phyloP scores from a whole-genome alignment of 1,284 basidiomycete species.

The Coniophora puteana region DNA sequence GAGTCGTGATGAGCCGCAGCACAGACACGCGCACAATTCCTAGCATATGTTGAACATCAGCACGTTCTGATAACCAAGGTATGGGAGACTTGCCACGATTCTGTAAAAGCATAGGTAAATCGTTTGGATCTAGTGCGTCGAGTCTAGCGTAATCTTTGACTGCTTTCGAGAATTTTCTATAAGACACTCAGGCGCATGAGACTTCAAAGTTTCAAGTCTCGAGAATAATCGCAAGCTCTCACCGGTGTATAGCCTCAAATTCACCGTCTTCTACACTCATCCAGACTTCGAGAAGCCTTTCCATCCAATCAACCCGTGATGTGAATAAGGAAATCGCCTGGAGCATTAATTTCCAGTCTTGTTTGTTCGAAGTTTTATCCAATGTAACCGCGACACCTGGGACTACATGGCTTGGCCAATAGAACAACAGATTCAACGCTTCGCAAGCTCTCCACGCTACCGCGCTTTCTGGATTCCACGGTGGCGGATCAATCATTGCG shows the following conservation, averaged over 20 bases:
- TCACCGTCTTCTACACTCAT: constrained; percentile 12
- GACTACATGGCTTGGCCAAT: constrained; percentile 12
- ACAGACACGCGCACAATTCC: constrained; percentile 15
- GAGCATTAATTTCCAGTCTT: constrained; percentile 12
- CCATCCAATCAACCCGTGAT: constrained; percentile 12
- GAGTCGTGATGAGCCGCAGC: constrained; percentile 20
- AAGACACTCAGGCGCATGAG: too few species aligned
- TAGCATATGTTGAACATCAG: too few species aligned
- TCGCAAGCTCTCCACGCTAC: constrained; percentile 18
- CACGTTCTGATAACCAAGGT: background rate
- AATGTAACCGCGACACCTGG: constrained; percentile 16
- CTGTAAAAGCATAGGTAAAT: constrained; percentile 14
- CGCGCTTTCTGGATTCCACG: constrained; percentile 24
- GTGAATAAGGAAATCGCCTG: constrained; percentile 7
- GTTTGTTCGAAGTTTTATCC: constrained; percentile 6
- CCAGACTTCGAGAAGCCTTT: constrained; percentile 13
- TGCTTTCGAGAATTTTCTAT: constrained; percentile 13
- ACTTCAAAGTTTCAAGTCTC: too few species aligned
- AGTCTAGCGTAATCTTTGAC: constrained; percentile 12
- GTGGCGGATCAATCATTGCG: constrained; percentile 14
- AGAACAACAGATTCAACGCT: constrained; percentile 12
- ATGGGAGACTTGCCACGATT: constrained; percentile 16
- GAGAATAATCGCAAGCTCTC: too few species aligned
- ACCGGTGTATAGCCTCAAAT: too few species aligned
- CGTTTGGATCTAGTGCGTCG: constrained; percentile 5